Percentiles rank a stretch among this genome's conserved stretches.
phyloP scores from a whole-genome alignment of 495 filamentous ascomycete species.

The Parachaetomium inaequale region DNA sequence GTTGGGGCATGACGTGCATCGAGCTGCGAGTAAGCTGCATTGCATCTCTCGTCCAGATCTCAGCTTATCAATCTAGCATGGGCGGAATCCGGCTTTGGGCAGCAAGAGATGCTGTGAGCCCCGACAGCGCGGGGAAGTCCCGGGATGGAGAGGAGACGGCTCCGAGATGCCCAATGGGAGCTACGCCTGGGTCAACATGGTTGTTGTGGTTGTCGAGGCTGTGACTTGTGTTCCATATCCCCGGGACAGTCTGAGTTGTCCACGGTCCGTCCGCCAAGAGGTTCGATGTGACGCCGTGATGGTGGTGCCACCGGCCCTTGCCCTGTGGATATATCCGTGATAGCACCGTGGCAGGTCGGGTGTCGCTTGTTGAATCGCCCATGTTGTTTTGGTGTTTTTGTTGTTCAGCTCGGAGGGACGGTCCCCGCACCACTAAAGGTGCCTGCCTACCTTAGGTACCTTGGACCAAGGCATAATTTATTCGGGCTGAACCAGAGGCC shows the following conservation, averaged over 20 bases:
- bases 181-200: neutral
- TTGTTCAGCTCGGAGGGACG: neutral
- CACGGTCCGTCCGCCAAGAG: neutral
- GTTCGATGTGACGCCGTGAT: neutral
- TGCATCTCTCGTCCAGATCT: neutral
- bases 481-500: neutral
- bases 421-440: too few relatives aligned
- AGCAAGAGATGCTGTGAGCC: neutral
- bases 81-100: neutral
- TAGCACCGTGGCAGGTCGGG: neutral
- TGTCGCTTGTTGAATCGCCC: neutral
- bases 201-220: neutral
- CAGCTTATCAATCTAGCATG: slow-evolving; percentile 1
- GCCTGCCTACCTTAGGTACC: too few relatives aligned
- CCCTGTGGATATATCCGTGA: neutral
- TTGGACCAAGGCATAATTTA: slow-evolving; percentile 6
- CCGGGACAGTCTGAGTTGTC: slow-evolving; percentile 5
- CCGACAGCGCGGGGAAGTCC: neutral
- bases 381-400: neutral
- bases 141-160: neutral
- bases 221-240: slow-evolving; percentile 1
- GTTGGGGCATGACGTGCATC: slow-evolving; percentile 1
- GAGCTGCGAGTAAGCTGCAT: slow-evolving; percentile 1
- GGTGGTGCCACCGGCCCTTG: neutral
- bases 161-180: neutral